Base-by-base conservation (phyloP, 2,329 filamentous ascomycete species). In the Chaetomium strumarium region DNA sequence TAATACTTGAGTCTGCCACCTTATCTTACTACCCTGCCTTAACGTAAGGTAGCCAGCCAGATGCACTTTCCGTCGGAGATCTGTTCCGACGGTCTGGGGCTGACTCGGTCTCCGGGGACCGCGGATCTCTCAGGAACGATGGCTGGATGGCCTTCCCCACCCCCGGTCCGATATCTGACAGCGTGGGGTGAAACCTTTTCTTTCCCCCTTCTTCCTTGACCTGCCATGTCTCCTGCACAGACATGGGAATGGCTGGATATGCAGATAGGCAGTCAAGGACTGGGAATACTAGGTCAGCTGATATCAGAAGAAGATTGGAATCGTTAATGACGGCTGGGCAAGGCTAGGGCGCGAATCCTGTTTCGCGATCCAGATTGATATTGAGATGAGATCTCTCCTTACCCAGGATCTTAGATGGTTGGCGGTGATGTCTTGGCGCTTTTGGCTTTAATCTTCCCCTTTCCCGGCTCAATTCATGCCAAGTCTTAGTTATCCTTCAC, bases 401-500 rank as follows among this genome's bases (percentile, higher is more conserved):
- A 24, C 4, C 24, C 24, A 4, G 4, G 24, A 24, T 24, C 24
- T 24, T 24, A 24, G 7, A 24, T 24, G n/a, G 24, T 24, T 4
- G 24, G 24, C 24, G 24, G 24, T 24, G 24, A 24, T 24, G 4
- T 24, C 24, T 24, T 24, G 24, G 24, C 24, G 24, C 24, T 24
- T 7, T 7, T 24, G 24, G 24, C 7, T 24, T 7, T 24, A 4
- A 24, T 24, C 7, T 10, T 16, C 46, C 37, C 24, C 34, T 4
- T 42, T 19, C 16, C 20, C 30, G 37, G 39, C 33, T 44, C 19
- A 45, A 20, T 29, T 29, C 31, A 13, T 12, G 13, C 12, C 16
- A 34, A 16, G 48, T 19, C 30, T 16, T 39, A 57, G 40, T 55
- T 57, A 62, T 64, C 60, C 49, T 58, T 60, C 60, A 63, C 48